These are phyloP conservation scores for Tuber magnatum DNA, from an alignment of 495 filamentous ascomycete genomes.

Conservation along the genomic window DNA sequence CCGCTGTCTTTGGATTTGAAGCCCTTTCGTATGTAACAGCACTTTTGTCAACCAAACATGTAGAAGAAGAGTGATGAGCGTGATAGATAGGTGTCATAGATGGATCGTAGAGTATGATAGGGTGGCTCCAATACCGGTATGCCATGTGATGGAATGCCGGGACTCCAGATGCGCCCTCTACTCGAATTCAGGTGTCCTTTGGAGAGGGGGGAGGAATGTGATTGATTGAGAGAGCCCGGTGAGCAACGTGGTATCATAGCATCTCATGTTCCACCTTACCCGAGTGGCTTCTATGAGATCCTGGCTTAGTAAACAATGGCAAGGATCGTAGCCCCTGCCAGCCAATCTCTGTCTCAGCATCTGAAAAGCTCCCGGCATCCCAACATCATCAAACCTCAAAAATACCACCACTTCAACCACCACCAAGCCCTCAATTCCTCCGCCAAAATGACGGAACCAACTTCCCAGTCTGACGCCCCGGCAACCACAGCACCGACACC, in stretches of 20 bases:
- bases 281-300: neutral
- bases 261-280: neutral
- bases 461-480: slow-evolving; percentile 2
- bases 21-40: neutral
- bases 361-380: too few species aligned
- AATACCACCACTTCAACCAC: neutral
- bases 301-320: neutral
- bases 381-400: neutral
- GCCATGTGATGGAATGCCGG: neutral
- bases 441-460: neutral
- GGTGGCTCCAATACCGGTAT: neutral
- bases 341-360: neutral
- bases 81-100: neutral
- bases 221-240: neutral
- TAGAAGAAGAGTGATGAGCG: neutral
- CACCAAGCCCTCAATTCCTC: neutral
- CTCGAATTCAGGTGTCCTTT: neutral
- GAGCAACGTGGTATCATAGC: neutral
- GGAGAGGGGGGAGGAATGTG: neutral
- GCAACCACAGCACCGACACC: slow-evolving; percentile 34
- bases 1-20: slow-evolving; percentile 10
- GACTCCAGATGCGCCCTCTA: neutral
- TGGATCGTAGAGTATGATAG: neutral
- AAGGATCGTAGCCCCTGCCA: neutral
- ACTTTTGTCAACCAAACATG: slow-evolving; percentile 1